phyloP scores from a whole-genome alignment of 805 yeast species.

The Saccharomyces mikatae region DNA sequence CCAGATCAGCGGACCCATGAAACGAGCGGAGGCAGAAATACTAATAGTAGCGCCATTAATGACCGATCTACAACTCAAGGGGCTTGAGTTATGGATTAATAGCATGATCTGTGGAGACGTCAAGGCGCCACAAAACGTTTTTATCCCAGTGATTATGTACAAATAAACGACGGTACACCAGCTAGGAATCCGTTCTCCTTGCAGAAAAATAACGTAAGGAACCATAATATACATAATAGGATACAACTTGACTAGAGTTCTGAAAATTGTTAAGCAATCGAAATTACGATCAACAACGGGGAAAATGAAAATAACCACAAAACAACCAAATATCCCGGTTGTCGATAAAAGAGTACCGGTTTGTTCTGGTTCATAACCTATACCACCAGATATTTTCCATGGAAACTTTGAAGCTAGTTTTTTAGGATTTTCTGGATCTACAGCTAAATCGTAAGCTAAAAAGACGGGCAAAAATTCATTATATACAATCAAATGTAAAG shows the following conservation, averaged over 20 bases:
- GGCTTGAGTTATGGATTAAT: slow-evolving; percentile 47
- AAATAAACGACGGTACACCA: slow-evolving; percentile 18
- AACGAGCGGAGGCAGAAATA: slow-evolving; percentile 46
- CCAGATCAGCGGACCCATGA: slow-evolving; percentile 49
- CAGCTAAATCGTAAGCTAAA: slow-evolving; percentile 34
- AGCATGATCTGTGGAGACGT: slow-evolving; percentile 47
- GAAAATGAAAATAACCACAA: slow-evolving; percentile 41
- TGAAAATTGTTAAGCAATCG: slow-evolving; percentile 39
- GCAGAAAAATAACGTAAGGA: slow-evolving; percentile 43
- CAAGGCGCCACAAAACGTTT: slow-evolving; percentile 38
- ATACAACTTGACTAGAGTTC: slow-evolving; percentile 33
- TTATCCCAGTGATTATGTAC: slow-evolving; percentile 30
- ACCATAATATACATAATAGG: slow-evolving; percentile 39
- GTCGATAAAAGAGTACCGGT: slow-evolving; percentile 45
- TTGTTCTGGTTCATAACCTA: slow-evolving; percentile 38
- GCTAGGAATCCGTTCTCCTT: slow-evolving; percentile 27
- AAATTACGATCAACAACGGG: slow-evolving; percentile 44
- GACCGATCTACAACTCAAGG: slow-evolving; percentile 47
- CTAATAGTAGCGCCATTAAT: slow-evolving; percentile 52
- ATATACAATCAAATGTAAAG: slow-evolving; percentile 43
- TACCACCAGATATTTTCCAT: slow-evolving; percentile 43
- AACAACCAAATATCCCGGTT: slow-evolving; percentile 47
- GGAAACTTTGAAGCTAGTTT: slow-evolving; percentile 37
- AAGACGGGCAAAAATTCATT: slow-evolving; percentile 51
- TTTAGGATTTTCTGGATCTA: slow-evolving; percentile 17